Conservation (phyloP, 1,284 basidiomycete species). For the Lentinus polychrous region DNA sequence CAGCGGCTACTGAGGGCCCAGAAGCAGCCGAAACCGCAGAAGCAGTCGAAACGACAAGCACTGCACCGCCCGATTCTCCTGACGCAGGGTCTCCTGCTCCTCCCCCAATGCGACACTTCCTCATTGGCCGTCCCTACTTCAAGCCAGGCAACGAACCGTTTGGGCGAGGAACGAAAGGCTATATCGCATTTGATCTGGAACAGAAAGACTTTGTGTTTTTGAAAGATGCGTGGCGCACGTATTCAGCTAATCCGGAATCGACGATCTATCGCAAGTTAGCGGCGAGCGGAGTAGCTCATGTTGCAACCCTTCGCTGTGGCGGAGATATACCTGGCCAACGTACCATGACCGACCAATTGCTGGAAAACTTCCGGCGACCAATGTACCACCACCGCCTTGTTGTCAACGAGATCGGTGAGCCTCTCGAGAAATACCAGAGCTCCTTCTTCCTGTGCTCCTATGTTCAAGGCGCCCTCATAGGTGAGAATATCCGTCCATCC, state of each 20-base stretch:
- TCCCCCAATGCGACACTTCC: too few relatives aligned
- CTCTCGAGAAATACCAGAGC: background rate
- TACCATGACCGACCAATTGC: background rate
- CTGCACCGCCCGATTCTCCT: too few relatives aligned
- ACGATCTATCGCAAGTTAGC: background rate
- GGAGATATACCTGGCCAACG: background rate
- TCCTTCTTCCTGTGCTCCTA: background rate
- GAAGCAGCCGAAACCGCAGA: too few relatives aligned
- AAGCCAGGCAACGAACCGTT: background rate
- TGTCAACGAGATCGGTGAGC: background rate
- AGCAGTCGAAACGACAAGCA: too few relatives aligned
- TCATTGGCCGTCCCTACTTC: too few relatives aligned
- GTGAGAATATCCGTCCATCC: background rate
- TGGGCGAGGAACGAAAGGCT: constrained; percentile 8
- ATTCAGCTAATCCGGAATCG: background rate
- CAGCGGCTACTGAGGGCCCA: too few relatives aligned
- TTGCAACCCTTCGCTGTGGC: background rate
- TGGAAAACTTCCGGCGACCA: background rate
- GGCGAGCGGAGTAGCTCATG: background rate
- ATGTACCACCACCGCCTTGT: constrained; percentile 1
- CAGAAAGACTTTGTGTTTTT: background rate
- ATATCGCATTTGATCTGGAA: constrained; percentile 7
- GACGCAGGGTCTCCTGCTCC: too few relatives aligned
- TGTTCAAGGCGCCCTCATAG: background rate
- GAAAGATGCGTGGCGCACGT: background rate